phyloP scores from a whole-genome alignment of 1,284 basidiomycete genomes.

The Ceratobasidium sp. region DNA sequence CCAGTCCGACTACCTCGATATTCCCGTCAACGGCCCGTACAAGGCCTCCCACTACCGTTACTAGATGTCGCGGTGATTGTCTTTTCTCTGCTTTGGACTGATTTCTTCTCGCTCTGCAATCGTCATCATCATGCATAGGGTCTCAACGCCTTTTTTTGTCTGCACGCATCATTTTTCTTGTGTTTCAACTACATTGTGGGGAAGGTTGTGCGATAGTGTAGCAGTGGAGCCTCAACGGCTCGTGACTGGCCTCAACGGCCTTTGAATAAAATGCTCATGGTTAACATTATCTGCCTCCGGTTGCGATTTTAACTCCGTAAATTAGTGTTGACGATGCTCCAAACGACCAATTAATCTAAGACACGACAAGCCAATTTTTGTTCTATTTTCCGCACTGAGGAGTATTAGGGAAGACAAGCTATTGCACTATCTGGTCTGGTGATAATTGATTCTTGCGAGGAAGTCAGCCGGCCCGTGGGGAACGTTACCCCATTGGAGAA shows the following conservation, averaged over 20 bases:
- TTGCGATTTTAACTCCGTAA: conserved; percentile 3
- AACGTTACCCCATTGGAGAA: conserved; percentile 2
- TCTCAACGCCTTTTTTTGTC: conserved; percentile 41
- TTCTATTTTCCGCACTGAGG: no score
- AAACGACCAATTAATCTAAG: no score
- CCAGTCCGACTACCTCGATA: conserved; percentile 93
- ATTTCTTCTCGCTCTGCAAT: conserved; percentile 22
- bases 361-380: no score
- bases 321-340: no score
- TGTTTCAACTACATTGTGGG: conserved; percentile 43
- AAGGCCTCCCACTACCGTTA: conserved; percentile 87
- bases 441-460: conserved; percentile 41
- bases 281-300: not conserved
- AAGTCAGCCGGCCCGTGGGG: conserved; percentile 32
- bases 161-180: conserved; percentile 41
- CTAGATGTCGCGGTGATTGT: conserved; percentile 52
- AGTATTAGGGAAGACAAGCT: no score
- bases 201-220: conserved; percentile 40
- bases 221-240: conserved; percentile 43
- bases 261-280: conserved; percentile 15
- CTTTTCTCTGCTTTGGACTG: conserved; percentile 30
- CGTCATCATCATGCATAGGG: conserved; percentile 38
- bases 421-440: no score
- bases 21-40: conserved; percentile 91
- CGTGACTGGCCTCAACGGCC: conserved; percentile 40